Conservation (phyloP, 495 filamentous ascomycete species). For the Tuber calosporum region DNA sequence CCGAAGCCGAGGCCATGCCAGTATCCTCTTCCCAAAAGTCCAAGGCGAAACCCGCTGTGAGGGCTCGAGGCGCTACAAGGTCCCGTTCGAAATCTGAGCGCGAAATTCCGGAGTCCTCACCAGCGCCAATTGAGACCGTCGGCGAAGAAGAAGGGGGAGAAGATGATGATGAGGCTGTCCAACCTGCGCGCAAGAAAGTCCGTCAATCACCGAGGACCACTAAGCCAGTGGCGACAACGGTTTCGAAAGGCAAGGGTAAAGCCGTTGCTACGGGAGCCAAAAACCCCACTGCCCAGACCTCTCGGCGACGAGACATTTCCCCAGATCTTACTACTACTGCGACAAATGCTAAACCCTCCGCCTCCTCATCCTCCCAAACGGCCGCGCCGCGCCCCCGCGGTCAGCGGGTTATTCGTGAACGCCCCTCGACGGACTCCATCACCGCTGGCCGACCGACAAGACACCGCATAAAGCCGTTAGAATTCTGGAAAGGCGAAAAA, state of each 20-base stretch:
- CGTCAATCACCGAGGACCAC: slow-evolving; percentile 14
- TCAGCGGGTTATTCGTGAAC: slow-evolving; percentile 30
- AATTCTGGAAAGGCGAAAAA: slow-evolving; percentile 78
- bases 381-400: slow-evolving; percentile 7
- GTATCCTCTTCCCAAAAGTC: slow-evolving; percentile 30
- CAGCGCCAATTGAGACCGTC: slow-evolving; percentile 3
- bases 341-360: neutral
- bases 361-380: slow-evolving; percentile 12
- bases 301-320: neutral
- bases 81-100: neutral
- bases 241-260: slow-evolving; percentile 35
- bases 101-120: slow-evolving; percentile 2
- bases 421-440: slow-evolving; percentile 42
- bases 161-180: slow-evolving; percentile 9
- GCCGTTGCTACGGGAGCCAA: slow-evolving; percentile 33
- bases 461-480: slow-evolving; percentile 63
- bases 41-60: slow-evolving; percentile 12
- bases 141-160: slow-evolving; percentile 24
- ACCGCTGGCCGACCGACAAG: slow-evolving; percentile 49
- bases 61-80: slow-evolving; percentile 16
- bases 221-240: slow-evolving; percentile 16
- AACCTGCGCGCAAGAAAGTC: slow-evolving; percentile 20
- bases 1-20: slow-evolving; percentile 36
- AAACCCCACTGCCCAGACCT: neutral
- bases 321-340: slow-evolving; percentile 7